phyloP scores from a whole-genome alignment of 1,284 basidiomycete species.

The Afroboletus lepidellus region DNA sequence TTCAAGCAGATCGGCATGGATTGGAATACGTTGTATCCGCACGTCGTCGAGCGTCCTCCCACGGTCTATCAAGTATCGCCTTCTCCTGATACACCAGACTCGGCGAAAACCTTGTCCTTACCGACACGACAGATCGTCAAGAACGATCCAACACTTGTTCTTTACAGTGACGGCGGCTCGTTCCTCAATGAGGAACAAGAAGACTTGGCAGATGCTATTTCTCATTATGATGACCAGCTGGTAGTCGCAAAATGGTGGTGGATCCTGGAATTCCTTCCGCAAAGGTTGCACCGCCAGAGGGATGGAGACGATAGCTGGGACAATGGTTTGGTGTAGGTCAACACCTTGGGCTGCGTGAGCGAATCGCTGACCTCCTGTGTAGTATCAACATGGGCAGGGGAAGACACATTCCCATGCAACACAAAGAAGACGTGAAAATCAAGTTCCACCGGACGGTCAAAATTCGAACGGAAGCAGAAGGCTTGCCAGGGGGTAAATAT shows the following conservation, averaged over 20 bases:
- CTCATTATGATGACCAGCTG: conserved; percentile 47
- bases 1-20: conserved; percentile 52
- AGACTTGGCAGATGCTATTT: conserved; percentile 45
- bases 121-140: conserved; percentile 16
- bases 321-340: conserved; percentile 35
- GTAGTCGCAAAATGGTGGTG: conserved; percentile 42
- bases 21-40: conserved; percentile 40
- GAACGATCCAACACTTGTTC: conserved; percentile 12
- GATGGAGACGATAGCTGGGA: conserved; percentile 38
- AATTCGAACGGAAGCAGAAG: conserved; percentile 46
- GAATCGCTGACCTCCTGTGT: conserved; percentile 3
- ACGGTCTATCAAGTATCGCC: conserved; percentile 23
- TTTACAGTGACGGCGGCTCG: conserved; percentile 22
- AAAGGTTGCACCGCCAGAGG: conserved; percentile 41
- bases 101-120: conserved; percentile 6
- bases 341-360: conserved; percentile 28
- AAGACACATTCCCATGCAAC: conserved; percentile 44
- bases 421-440: conserved; percentile 37
- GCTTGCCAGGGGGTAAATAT: conserved; percentile 38
- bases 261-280: conserved; percentile 46
- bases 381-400: conserved; percentile 51
- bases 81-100: conserved; percentile 15
- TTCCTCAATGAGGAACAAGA: conserved; percentile 48
- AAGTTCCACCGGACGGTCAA: conserved; percentile 54
- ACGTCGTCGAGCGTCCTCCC: conserved; percentile 38